Conservation (phyloP, 768 basidiomycete genomes). For the Exidia glandulosa region DNA sequence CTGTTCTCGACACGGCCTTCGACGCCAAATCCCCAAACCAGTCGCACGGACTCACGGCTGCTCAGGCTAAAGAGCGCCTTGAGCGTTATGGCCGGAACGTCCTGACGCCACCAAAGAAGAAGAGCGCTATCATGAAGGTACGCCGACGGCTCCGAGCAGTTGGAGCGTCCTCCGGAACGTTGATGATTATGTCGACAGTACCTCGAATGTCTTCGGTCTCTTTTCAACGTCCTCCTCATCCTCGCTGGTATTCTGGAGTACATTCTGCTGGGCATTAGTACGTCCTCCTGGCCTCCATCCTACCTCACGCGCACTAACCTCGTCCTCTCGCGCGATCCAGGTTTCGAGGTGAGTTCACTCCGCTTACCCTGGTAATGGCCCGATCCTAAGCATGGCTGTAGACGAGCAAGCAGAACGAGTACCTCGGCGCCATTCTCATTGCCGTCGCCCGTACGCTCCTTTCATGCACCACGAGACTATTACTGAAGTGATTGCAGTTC, state of each 20-base stretch:
- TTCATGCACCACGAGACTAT: neutral
- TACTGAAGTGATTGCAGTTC: slow-evolving; percentile 16
- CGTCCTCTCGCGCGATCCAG: too few species aligned
- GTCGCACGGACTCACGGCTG: slow-evolving; percentile 39
- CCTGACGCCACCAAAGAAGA: slow-evolving; percentile 57
- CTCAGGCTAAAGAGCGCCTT: slow-evolving; percentile 45
- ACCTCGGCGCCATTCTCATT: slow-evolving; percentile 60
- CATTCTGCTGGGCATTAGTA: slow-evolving; percentile 53
- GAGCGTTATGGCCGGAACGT: slow-evolving; percentile 47
- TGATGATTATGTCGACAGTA: slow-evolving; percentile 31
- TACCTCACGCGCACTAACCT: too few species aligned
- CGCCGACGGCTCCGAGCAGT: slow-evolving; percentile 3
- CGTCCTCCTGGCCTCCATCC: slow-evolving; percentile 18
- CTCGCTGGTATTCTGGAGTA: slow-evolving; percentile 57
- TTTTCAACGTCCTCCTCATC: slow-evolving; percentile 59
- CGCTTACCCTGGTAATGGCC: neutral
- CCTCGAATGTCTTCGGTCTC: slow-evolving; percentile 46
- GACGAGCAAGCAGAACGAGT: slow-evolving; percentile 54
- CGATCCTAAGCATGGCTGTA: slow-evolving; percentile 11
- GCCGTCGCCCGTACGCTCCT: slow-evolving; percentile 34
- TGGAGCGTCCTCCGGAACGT: neutral
- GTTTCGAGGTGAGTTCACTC: slow-evolving; percentile 8
- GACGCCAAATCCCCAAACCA: slow-evolving; percentile 39
- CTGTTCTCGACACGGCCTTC: slow-evolving; percentile 36
- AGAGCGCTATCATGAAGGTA: slow-evolving; percentile 54